A percentile compares a stretch with the other conserved stretches of the same genome.
These are phyloP conservation scores for Recurvomyces mirabilis DNA, from an alignment of 495 filamentous ascomycete species.

Conservation along the genomic window DNA sequence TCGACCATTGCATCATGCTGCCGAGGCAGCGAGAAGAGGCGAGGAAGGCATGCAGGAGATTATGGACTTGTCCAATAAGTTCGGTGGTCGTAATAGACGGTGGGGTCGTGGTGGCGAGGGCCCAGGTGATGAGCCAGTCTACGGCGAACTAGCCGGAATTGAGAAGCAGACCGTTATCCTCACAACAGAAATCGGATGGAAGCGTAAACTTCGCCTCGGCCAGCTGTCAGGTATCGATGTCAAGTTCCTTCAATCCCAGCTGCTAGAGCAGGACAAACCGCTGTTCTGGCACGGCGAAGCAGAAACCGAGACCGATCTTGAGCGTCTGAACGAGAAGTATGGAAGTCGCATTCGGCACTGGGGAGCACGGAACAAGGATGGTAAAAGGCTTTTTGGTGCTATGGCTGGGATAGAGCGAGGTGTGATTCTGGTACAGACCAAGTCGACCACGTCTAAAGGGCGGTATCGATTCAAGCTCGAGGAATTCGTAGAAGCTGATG, in stretches of 20 bases:
- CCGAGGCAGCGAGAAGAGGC: background rate
- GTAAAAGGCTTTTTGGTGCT: background rate
- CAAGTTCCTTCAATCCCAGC: background rate
- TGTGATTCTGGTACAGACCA: too few relatives aligned
- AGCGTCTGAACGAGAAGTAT: background rate
- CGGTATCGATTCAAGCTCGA: background rate
- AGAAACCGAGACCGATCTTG: background rate
- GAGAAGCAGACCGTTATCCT: background rate
- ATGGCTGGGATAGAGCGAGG: background rate
- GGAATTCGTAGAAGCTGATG: background rate
- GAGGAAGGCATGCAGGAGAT: conserved; percentile 8
- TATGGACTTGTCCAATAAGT: background rate
- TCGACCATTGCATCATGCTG: conserved; percentile 1
- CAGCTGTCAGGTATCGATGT: background rate
- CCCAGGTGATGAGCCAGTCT: background rate
- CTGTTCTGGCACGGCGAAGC: background rate
- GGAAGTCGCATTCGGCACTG: background rate
- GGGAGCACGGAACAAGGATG: background rate
- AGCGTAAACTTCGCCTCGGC: background rate
- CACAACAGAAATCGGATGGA: background rate
- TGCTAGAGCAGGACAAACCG: background rate
- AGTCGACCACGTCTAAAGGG: background rate
- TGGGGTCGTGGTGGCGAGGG: background rate
- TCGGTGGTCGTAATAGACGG: background rate
- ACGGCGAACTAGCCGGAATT: background rate